A percentile compares a stretch with the other conserved stretches of the same genome.
phyloP scores from a whole-genome alignment of 305 asterid species.

The Nicotiana rustica region DNA sequence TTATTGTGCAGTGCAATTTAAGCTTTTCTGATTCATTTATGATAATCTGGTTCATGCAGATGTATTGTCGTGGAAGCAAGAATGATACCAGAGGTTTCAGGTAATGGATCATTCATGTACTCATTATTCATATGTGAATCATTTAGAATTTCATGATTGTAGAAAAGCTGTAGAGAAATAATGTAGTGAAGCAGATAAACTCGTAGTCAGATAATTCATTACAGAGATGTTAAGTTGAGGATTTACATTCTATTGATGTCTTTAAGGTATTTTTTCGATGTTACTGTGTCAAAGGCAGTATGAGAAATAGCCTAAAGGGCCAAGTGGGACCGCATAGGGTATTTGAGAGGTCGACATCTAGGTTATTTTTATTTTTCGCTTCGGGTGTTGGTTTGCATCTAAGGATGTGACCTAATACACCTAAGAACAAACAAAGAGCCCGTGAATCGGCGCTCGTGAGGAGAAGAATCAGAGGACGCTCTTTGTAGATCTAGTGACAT shows the following conservation, averaged over 20 bases:
- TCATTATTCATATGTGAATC: constrained; percentile 35
- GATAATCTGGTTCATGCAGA: constrained; percentile 50
- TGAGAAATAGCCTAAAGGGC: neutral
- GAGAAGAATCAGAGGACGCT: neutral
- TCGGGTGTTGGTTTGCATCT: neutral
- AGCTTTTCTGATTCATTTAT: neutral
- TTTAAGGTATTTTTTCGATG: constrained; percentile 2
- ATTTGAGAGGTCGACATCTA: neutral
- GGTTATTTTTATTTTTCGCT: neutral
- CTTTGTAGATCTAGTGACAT: neutral
- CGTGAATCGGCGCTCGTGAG: neutral
- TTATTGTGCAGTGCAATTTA: neutral
- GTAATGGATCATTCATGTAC: constrained; percentile 47
- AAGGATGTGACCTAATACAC: neutral
- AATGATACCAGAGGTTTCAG: constrained; percentile 86
- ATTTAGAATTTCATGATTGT: neutral
- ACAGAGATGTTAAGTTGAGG: neutral
- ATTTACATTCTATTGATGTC: neutral
- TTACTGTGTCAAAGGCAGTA: neutral
- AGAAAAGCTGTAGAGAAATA: neutral
- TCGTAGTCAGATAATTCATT: neutral
- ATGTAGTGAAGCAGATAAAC: neutral
- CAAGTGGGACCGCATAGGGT: neutral
- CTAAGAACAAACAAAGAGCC: too few relatives aligned
- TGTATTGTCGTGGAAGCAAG: constrained; percentile 94